Conservation (phyloP, 2,329 filamentous ascomycete species). For the Domatiomyces globalis region DNA sequence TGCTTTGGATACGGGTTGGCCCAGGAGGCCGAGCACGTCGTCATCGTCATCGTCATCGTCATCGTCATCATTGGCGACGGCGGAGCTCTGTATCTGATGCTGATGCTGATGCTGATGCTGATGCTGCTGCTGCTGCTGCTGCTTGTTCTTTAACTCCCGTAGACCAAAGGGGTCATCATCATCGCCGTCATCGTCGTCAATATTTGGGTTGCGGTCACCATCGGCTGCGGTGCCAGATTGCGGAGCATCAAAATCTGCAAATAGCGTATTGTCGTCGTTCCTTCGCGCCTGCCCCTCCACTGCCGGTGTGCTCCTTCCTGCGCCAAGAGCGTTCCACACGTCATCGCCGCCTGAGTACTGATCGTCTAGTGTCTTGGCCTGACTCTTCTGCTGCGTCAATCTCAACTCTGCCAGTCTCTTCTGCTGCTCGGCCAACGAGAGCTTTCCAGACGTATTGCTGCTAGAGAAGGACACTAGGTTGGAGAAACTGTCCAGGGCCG, state of each 20-base stretch:
- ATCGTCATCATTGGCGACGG: conserved; percentile 17
- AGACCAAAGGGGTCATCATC: conserved; percentile 81
- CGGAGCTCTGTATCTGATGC: not conserved
- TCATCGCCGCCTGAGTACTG: conserved; percentile 57
- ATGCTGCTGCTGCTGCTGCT: conserved; percentile 23
- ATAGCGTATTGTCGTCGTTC: conserved; percentile 41
- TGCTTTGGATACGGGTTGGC: conserved; percentile 41
- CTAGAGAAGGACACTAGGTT: conserved; percentile 49
- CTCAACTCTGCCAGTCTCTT: conserved; percentile 63
- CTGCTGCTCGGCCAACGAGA: conserved; percentile 53
- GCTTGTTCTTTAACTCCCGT: conserved; percentile 44
- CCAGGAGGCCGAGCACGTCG: conserved; percentile 48
- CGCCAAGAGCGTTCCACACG: conserved; percentile 59
- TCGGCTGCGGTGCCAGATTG: conserved; percentile 18
- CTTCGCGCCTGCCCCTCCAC: conserved; percentile 7
- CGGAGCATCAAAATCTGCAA: conserved; percentile 45
- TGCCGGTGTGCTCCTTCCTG: conserved; percentile 33
- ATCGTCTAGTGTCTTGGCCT: conserved; percentile 54
- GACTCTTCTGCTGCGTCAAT: conserved; percentile 59
- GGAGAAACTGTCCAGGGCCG: conserved; percentile 41
- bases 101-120: conserved; percentile 25
- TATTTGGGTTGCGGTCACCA: not conserved
- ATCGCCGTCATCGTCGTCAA: conserved; percentile 36
- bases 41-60: conserved; percentile 52
- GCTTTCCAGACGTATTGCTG: conserved; percentile 36